These are phyloP conservation scores for Paecilomyces formosus DNA, from an alignment of 2,329 filamentous ascomycete species.

Conservation along the genomic window DNA sequence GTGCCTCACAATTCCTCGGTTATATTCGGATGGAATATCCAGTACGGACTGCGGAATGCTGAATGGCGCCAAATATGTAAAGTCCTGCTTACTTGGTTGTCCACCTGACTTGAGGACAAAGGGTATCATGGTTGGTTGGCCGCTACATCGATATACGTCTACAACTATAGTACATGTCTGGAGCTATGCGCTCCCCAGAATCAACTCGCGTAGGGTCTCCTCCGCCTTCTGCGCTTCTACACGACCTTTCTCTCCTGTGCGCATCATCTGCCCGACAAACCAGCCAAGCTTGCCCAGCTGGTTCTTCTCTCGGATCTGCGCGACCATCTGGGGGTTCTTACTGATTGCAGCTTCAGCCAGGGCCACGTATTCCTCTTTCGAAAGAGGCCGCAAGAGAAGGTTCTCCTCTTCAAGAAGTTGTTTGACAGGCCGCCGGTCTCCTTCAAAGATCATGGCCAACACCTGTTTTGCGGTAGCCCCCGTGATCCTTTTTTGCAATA, in stretches of 20 bases:
- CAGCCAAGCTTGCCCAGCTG: conserved; percentile 60
- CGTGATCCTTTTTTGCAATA: conserved; percentile 40
- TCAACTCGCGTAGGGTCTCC: conserved; percentile 44
- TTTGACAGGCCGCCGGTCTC: conserved; percentile 40
- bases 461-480: conserved; percentile 55
- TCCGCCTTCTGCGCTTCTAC: conserved; percentile 56
- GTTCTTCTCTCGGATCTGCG: conserved; percentile 51
- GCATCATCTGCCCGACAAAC: conserved; percentile 63
- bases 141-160: not conserved
- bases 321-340: conserved; percentile 50
- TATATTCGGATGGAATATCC: too few species aligned
- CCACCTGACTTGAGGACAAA: not conserved
- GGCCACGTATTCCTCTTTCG: conserved; percentile 47
- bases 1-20: not conserved
- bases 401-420: conserved; percentile 52
- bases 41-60: too few species aligned
- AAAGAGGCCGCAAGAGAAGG: conserved; percentile 48
- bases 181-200: conserved; percentile 20
- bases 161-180: not conserved
- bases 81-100: not conserved
- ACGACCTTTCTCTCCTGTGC: conserved; percentile 51
- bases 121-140: not conserved
- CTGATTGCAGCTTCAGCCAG: conserved; percentile 49
- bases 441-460: conserved; percentile 48
- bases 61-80: not conserved